Base-by-base conservation (phyloP, 306 rosid genomes). In the Argentina anserina region DNA sequence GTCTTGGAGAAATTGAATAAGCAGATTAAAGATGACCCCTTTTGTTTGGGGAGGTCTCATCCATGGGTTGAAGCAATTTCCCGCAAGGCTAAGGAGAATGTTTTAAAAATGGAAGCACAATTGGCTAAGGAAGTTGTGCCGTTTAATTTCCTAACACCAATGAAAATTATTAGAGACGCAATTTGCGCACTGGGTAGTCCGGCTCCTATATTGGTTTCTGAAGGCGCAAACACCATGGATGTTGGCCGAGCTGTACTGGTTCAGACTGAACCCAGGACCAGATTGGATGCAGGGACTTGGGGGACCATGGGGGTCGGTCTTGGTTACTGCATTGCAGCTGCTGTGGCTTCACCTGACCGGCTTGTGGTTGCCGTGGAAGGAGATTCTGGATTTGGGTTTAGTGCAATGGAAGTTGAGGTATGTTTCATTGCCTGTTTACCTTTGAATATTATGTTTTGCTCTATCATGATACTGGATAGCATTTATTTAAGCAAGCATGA, bases 321-420 rank as follows among this genome's bases (percentile, higher is more conserved):
- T 36, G 99, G 99, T 65, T 94, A 94, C 75, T 94, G 97, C 84
- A 94, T 94, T 82, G 99, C 99, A 0, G 99, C 96, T 1, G 90
- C 99, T 0, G 95, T 88, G 41, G 99, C 99, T 77, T 86, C 84
- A 0, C 99, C 97, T 0, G 88, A 42, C 46, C 87, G 99, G 59
- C 94, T 94, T 37, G 96, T 94, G 0, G 95, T 94, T 63, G 97
- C 93, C 0, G 95, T 91, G 55, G 99, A 94, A 81, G 99, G 99
- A 28, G 97, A 94, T 82, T 94, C 99, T 74, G 99, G 93, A 74
- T 91, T 91, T 31, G 96, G 96, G 36, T 94, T 94, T 62, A 94
- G 99, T 60, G 99, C 95, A 31, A 88, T 94, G 69, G 99, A 94
- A 94, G 99, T 94, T 81, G 99, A 94, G 99, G 99, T 94, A 81